These are phyloP conservation scores for Neurospora sp. DNA, from an alignment of 495 filamentous ascomycete species.

Conservation along the genomic window DNA sequence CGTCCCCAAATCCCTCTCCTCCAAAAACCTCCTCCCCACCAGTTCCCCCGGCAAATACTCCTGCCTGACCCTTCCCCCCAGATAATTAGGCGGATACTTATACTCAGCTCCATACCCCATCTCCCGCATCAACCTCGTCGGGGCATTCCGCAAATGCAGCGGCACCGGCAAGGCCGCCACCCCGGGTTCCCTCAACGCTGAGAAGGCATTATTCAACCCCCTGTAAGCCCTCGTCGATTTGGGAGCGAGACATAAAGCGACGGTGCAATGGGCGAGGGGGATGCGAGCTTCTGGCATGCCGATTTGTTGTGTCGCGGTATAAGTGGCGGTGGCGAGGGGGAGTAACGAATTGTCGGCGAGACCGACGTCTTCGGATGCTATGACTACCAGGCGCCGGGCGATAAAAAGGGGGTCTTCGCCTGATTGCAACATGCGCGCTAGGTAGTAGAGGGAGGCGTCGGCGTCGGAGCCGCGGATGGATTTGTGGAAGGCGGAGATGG, in stretches of 20 bases:
- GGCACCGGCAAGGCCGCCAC: constrained; percentile 72
- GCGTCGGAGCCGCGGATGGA: constrained; percentile 78
- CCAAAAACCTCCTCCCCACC: constrained; percentile 60
- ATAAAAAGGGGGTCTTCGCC: constrained; percentile 93
- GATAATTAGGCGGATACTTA: constrained; percentile 91
- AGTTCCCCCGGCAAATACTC: constrained; percentile 79
- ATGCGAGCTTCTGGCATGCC: constrained; percentile 93
- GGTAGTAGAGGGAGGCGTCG: constrained; percentile 85
- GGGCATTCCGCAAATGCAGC: constrained; percentile 82
- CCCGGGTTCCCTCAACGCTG: constrained; percentile 65
- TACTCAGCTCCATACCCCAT: constrained; percentile 84
- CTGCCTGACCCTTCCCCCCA: constrained; percentile 74
- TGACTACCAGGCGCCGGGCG: constrained; percentile 80
- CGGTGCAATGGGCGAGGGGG: constrained; percentile 75
- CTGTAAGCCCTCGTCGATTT: constrained; percentile 85
- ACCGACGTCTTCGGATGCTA: constrained; percentile 87
- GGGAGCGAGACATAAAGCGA: constrained; percentile 69
- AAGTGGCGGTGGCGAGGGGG: too few species aligned
- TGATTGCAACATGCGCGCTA: constrained; percentile 90
- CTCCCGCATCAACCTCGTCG: constrained; percentile 86
- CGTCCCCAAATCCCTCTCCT: constrained; percentile 70
- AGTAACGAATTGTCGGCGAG: too few species aligned
- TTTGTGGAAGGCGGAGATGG: constrained; percentile 95
- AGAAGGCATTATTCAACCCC: constrained; percentile 66
- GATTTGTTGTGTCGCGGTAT: constrained; percentile 77